Base-by-base conservation (phyloP, 176 grass and related monocot genomes). In the Cenchrus purpureus region DNA sequence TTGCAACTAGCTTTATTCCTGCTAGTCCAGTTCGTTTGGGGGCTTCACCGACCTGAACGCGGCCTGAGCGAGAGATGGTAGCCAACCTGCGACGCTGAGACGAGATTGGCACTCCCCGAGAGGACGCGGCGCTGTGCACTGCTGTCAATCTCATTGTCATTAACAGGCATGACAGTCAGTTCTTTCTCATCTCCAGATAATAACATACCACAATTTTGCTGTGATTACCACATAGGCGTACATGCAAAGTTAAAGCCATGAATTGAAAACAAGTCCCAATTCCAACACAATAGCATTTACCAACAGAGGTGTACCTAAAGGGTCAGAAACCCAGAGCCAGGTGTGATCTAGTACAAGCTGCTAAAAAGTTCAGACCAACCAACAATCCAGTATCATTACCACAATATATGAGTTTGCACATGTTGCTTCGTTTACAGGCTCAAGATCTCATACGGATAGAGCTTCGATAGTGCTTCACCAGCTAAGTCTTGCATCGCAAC, bases 391-490 rank as follows among this genome's bases (percentile, higher is more conserved):
- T 70, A 87, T 25, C 78, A 76, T 65, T 87, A 87, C 52, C 69
- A 84, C 85, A 90, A 75, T 55, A 91, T 67, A 84, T 55, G 70
- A 82, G 61, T 84, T 25, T 87, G 46, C 76, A 59, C 14, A 55
- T 81, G 45, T 64, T 80, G 63, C 81, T 68, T 74, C 70, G 90
- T 86, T 79, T 68, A 86, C 90, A 91, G 73, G 86, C 45, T 78
- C 78, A 51, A 15, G 58, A 60, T 50, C 37, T 74, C 82, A 57
- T 78, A 69, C 31, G 42, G 28, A 79, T 82, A 56, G 37, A 68
- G 58, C 76, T 76, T 29, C 13, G 20, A 77, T 20, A 83, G 40
- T 19, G 28, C 68, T 83, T 89, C 83, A 82, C 73, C 69, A 64
- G 78, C 75, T 86, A 89, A 74, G 75, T 54, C 86, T 78, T 44